Base-by-base conservation (phyloP, 805 yeast species). In the Pichia exigua region DNA sequence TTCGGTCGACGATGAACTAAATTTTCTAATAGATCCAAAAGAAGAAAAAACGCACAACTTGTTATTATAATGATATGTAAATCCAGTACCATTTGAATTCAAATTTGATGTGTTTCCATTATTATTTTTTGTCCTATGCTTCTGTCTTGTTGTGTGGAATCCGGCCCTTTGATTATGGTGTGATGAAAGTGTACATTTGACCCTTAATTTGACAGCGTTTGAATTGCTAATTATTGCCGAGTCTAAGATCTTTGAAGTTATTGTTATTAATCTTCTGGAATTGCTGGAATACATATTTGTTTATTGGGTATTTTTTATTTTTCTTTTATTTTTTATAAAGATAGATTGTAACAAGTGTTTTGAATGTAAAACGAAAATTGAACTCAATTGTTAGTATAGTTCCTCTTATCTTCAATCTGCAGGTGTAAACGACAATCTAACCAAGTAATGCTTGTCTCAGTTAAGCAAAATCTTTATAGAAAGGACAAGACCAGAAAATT, bases 11-110 rank as follows among this genome's bases (percentile, higher is more conserved):
- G 54, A 44, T 9, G 51, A 20, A 21, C 49, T 30, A 7, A 30
- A 50, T 5, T 27, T 32, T 47, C 57, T 54, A 42, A 62, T 56
- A 18, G 54, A 44, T 10, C 51, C 51, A 17, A 42, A 44, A 9
- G 44, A n/a, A 3, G 47, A 30, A 40, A 50, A 40, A 4, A 44
- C 50, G 17, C 45, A 35, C 8, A 35, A 17, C 8, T 42, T 24
- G 17, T 35, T 41, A 24, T 41, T 41, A 41, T 41, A 41, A 24
- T 41, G 18, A 12, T 41, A 41, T 13, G 27, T 21, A 15, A 21
- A 21, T n/a, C 27, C 27, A 24, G 20, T 41, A 22, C 11, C 27
- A 42, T 43, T 42, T 4, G 27, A 26, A 26, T n/a, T 42, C 7
- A 22, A 42, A 13, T 15, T 42, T 22, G 17, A 17, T 15, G 17